Conservation (phyloP, 176 grass and related monocot genomes). For the bread wheat (Triticum aestivum) region DNA sequence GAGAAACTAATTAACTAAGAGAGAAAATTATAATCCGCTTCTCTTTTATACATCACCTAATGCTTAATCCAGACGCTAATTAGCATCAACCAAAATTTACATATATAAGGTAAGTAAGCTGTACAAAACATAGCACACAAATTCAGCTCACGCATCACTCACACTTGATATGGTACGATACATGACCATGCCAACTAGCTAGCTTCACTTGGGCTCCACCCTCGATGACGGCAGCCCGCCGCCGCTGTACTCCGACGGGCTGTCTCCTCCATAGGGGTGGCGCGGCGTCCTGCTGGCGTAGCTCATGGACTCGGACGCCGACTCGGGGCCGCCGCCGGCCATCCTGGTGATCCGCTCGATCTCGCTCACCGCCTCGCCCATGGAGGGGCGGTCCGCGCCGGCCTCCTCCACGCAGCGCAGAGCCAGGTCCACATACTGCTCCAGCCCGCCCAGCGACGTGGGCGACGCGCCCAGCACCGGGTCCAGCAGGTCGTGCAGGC, state of each 20-base stretch:
- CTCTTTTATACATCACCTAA: neutral
- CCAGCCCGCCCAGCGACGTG: constrained; percentile 35
- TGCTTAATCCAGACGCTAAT: neutral
- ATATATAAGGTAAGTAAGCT: neutral
- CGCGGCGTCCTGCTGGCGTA: constrained; percentile 36
- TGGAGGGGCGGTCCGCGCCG: constrained; percentile 50
- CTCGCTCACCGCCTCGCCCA: constrained; percentile 62
- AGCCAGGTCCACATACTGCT: constrained; percentile 59
- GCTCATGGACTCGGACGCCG: constrained; percentile 50
- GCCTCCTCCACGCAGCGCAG: constrained; percentile 67
- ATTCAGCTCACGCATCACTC: neutral
- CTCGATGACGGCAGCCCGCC: constrained; percentile 34
- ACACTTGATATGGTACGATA: neutral
- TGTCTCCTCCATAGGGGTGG: constrained; percentile 49
- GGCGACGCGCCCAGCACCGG: constrained; percentile 30
- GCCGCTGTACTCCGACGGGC: constrained; percentile 47
- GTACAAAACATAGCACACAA: neutral
- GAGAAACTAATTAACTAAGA: too few species aligned
- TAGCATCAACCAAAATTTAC: neutral
- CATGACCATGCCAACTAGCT: too few species aligned
- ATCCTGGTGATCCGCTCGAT: constrained; percentile 61
- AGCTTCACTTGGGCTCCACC: constrained; percentile 53
- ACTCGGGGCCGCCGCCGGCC: constrained; percentile 29
- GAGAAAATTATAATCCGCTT: too few species aligned
- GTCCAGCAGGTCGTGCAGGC: constrained; percentile 59